Conservation (phyloP, 2,329 filamentous ascomycete genomes). For the Apiospora kogelbergensis region DNA sequence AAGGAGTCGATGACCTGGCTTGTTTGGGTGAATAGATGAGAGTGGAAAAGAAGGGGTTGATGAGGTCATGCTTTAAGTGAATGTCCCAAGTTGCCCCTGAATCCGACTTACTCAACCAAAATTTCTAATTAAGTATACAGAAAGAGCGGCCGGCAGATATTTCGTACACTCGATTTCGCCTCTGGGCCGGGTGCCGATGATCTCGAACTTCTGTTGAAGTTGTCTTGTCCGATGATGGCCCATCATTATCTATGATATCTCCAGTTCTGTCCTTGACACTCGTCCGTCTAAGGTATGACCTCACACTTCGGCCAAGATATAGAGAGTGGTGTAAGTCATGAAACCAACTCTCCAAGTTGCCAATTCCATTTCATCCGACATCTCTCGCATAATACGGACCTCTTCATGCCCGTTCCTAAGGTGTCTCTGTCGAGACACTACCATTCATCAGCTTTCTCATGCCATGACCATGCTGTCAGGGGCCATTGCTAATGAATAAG, state of each 20-base stretch:
- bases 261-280: no score
- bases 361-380: neutral
- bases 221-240: neutral
- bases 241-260: neutral
- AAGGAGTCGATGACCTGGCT: no score
- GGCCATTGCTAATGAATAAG: neutral
- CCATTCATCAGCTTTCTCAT: neutral
- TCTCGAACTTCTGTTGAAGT: neutral
- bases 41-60: no score
- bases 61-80: no score
- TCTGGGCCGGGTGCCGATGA: neutral
- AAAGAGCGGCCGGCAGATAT: neutral
- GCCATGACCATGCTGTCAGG: neutral
- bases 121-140: no score
- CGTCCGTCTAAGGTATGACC: neutral
- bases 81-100: no score
- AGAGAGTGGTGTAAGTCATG: neutral
- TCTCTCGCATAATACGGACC: neutral
- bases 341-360: neutral
- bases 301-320: neutral
- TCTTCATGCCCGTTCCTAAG: neutral
- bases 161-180: neutral
- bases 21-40: no score
- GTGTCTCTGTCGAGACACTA: neutral
- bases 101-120: no score